Evolutionary conservation across 371 early-diverging fungal genomes (phyloP).

Genomic region (Conidiobolus incongruus): DNA sequence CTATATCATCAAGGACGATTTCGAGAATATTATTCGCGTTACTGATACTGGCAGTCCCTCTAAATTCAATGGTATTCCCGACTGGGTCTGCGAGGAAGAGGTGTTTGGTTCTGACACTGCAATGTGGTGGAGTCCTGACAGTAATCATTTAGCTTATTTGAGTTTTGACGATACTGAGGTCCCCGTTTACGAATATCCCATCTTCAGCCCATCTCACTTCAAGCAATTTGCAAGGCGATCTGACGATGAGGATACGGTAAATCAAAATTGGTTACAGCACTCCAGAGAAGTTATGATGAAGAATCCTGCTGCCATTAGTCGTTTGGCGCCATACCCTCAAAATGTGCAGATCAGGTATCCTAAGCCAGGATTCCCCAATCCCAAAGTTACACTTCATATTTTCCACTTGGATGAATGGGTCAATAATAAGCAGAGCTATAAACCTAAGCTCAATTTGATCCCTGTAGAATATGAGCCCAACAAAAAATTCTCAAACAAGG

Average conservation of each 20-base stretch:
- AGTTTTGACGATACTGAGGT: slow-evolving; percentile 70
- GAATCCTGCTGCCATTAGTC: not conserved
- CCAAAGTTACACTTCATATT: slow-evolving; percentile 49
- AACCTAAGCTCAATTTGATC: too few relatives aligned
- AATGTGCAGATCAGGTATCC: not conserved
- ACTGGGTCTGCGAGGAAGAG: slow-evolving; percentile 98
- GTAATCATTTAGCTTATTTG: slow-evolving; percentile 51
- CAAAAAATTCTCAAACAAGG: not conserved
- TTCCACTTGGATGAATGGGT: slow-evolving; percentile 13
- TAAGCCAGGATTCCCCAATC: slow-evolving; percentile 62
- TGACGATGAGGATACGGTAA: slow-evolving; percentile 50
- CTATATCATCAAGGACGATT: slow-evolving; percentile 35
- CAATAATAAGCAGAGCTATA: not conserved
- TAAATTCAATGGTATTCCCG: slow-evolving; percentile 85
- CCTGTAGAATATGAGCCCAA: too few relatives aligned
- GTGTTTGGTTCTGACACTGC: slow-evolving; percentile 41
- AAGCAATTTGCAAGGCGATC: slow-evolving; percentile 13
- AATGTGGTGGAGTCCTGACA: slow-evolving; percentile 84
- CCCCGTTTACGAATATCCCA: slow-evolving; percentile 44
- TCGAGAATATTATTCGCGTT: slow-evolving; percentile 33
- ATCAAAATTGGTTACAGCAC: slow-evolving; percentile 68
- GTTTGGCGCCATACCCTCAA: slow-evolving; percentile 1
- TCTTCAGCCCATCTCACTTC: slow-evolving; percentile 24
- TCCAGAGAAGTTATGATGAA: not conserved
- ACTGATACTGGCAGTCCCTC: slow-evolving; percentile 64